Conservation (phyloP, 371 early-diverging fungal species). For the Mortierella sp. region DNA sequence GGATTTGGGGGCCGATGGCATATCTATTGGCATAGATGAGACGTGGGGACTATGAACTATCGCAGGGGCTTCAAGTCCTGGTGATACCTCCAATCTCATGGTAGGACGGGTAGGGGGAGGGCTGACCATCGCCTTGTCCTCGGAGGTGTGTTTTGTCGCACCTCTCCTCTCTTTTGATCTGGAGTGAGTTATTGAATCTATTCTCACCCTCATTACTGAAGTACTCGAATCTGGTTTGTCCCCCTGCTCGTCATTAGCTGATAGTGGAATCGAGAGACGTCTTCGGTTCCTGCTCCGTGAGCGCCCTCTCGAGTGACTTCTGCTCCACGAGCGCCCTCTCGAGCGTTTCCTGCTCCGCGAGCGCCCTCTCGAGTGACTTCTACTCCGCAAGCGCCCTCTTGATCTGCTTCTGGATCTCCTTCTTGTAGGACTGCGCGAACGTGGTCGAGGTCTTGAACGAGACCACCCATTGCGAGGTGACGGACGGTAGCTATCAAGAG, state of each 20-base stretch:
- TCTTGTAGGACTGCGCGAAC: constrained; percentile 11
- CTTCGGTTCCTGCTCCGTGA: not conserved
- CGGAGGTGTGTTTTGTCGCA: not conserved
- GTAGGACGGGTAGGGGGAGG: not conserved
- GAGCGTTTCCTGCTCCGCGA: not conserved
- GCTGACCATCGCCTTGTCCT: not conserved
- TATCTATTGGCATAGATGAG: too few relatives aligned
- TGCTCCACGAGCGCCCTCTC: not conserved
- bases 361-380: not conserved
- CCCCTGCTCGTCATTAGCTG: not conserved
- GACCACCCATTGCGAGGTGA: not conserved
- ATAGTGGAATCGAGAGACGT: not conserved
- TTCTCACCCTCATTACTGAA: not conserved
- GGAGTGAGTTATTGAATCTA: not conserved
- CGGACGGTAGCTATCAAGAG: constrained; percentile 9
- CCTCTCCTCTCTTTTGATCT: not conserved
- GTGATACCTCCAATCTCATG: not conserved
- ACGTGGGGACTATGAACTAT: not conserved
- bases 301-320: not conserved
- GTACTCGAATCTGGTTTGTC: not conserved
- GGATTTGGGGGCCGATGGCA: too few relatives aligned
- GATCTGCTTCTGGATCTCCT: constrained; percentile 18
- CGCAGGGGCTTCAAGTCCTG: not conserved
- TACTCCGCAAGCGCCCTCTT: not conserved
- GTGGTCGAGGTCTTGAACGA: not conserved